Conservation (phyloP, 768 basidiomycete species). For the Calocybe gangraenosa region DNA sequence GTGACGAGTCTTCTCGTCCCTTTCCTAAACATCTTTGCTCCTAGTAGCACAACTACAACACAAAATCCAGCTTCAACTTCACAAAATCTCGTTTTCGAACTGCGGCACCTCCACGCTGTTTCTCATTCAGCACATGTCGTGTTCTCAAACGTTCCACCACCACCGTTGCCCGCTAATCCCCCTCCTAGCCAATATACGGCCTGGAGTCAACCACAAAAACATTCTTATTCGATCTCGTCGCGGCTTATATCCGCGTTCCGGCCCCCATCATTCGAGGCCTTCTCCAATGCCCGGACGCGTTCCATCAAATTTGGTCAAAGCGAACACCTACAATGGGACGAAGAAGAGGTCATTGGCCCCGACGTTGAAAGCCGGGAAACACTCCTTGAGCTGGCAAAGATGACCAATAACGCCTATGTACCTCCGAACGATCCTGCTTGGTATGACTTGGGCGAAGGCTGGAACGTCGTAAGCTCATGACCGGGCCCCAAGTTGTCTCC, state of each 20-base stretch:
- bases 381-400: constrained; percentile 83
- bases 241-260: constrained; percentile 34
- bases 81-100: constrained; percentile 40
- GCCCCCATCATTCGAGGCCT: constrained; percentile 44
- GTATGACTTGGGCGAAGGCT: constrained; percentile 70
- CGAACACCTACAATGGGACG: constrained; percentile 59
- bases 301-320: constrained; percentile 45
- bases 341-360: constrained; percentile 68
- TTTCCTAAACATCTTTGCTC: constrained; percentile 29
- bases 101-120: constrained; percentile 61
- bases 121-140: constrained; percentile 44
- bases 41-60: not conserved
- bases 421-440: constrained; percentile 58
- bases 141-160: constrained; percentile 45
- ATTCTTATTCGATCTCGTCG: constrained; percentile 33
- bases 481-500: not conserved
- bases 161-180: constrained; percentile 5
- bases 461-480: constrained; percentile 57
- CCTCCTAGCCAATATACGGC: too few species aligned
- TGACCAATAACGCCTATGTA: constrained; percentile 91
- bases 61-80: constrained; percentile 1
- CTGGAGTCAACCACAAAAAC: constrained; percentile 11
- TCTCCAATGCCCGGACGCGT: constrained; percentile 37
- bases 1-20: constrained; percentile 46
- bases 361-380: constrained; percentile 75